These are phyloP conservation scores for Metschnikowia shivogae DNA, from an alignment of 805 yeast species.

Conservation along the genomic window DNA sequence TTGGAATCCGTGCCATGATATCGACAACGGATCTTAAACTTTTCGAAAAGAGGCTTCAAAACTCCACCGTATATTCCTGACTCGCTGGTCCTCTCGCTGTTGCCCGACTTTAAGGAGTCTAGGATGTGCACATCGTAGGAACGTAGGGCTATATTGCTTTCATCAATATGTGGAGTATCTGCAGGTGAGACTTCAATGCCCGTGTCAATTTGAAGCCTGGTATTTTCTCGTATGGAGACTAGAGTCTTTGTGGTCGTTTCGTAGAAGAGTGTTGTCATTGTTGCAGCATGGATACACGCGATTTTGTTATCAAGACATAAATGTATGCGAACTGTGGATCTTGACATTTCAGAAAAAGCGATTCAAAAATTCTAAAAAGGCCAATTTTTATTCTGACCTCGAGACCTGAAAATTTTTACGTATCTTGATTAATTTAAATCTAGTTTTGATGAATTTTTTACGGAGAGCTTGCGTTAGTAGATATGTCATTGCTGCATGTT, in stretches of 20 bases:
- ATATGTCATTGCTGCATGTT: no score
- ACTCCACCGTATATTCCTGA: constrained; percentile 39
- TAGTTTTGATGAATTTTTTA: no score
- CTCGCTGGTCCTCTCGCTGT: constrained; percentile 27
- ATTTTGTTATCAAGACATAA: no score
- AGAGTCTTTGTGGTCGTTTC: constrained; percentile 2
- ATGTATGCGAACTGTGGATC: no score
- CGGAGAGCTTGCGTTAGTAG: no score
- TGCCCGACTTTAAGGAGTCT: constrained; percentile 52
- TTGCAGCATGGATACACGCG: not conserved
- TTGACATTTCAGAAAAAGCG: no score
- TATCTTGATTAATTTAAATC: no score
- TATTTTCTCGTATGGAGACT: not conserved
- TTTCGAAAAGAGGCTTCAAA: constrained; percentile 44
- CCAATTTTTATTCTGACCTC: no score
- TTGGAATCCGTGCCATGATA: constrained; percentile 43
- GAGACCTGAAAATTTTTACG: no score
- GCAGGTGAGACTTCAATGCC: not conserved
- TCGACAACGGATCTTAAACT: constrained; percentile 31
- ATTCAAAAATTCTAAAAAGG: no score
- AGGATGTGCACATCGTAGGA: constrained; percentile 26
- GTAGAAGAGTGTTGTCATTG: constrained; percentile 2
- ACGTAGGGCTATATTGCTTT: constrained; percentile 1
- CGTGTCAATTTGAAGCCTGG: not conserved
- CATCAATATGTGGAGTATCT: not conserved